These are phyloP conservation scores for Termitomyces sp. DNA, from an alignment of 768 basidiomycete genomes.

Conservation along the genomic window DNA sequence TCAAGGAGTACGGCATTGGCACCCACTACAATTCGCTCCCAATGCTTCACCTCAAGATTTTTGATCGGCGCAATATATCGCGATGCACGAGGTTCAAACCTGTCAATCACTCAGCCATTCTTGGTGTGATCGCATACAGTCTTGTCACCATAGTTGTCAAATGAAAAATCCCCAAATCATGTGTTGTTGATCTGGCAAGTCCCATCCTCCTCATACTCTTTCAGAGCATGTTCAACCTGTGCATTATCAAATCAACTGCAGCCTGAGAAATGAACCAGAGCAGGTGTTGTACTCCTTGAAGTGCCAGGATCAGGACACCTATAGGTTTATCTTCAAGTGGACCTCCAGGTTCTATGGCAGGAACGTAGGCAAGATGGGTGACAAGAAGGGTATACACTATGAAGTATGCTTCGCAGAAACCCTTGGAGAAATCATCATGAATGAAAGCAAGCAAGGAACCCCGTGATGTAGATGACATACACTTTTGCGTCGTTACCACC, in stretches of 20 bases:
- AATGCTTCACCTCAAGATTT: neutral
- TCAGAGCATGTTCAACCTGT: neutral
- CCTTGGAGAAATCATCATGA: too few relatives aligned
- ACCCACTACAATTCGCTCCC: neutral
- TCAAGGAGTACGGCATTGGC: neutral
- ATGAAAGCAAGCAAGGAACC: too few relatives aligned
- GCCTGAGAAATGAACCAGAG: too few relatives aligned
- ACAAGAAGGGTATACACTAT: too few relatives aligned
- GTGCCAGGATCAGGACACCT: neutral
- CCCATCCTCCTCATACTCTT: neutral
- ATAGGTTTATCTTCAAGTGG: neutral
- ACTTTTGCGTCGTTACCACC: neutral
- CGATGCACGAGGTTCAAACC: neutral
- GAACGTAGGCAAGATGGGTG: slow-evolving; percentile 7
- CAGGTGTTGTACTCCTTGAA: neutral
- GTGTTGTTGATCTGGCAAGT: neutral
- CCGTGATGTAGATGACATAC: neutral
- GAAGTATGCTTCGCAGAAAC: too few relatives aligned
- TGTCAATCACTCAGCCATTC: neutral
- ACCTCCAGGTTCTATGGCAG: neutral
- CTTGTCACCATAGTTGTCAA: too few relatives aligned
- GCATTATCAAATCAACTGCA: neutral
- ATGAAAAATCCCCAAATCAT: slow-evolving; percentile 2
- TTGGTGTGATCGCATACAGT: neutral
- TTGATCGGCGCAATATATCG: neutral